phyloP scores from a whole-genome alignment of 176 grass and related monocot genomes.

The Avena atlantica region DNA sequence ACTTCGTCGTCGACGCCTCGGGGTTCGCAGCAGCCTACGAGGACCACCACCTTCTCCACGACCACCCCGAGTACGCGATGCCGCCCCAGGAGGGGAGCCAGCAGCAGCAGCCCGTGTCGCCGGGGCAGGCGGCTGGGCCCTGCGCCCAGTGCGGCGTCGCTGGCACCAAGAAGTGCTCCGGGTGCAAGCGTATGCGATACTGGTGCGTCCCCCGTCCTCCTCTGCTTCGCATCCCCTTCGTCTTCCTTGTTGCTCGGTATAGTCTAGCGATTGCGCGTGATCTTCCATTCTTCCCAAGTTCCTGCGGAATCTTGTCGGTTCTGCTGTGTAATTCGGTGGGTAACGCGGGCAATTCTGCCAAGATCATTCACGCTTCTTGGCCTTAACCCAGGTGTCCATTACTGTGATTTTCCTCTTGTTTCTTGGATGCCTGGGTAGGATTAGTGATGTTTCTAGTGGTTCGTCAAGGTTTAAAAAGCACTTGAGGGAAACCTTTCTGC shows the following conservation, averaged over 20 bases:
- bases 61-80: conserved; percentile 25
- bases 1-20: conserved; percentile 88
- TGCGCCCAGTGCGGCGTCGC: conserved; percentile 67
- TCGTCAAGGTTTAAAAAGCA: not conserved
- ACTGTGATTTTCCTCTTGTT: not conserved
- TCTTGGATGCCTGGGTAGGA: not conserved
- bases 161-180: conserved; percentile 69
- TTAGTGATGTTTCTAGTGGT: not conserved
- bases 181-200: conserved; percentile 86
- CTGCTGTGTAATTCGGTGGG: conserved; percentile 10
- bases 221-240: not conserved
- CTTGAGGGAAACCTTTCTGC: not conserved
- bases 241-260: not conserved
- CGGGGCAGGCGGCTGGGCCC: not conserved
- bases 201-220: conserved; percentile 56
- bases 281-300: not conserved
- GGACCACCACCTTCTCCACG: conserved; percentile 50
- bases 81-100: conserved; percentile 25
- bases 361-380: conserved; percentile 31
- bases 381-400: not conserved
- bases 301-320: conserved; percentile 19
- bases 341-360: not conserved
- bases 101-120: not conserved
- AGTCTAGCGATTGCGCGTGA: not conserved
- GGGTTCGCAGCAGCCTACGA: conserved; percentile 58